Base-by-base conservation (phyloP, 1,284 basidiomycete species). In the Neolentinus lepideus region DNA sequence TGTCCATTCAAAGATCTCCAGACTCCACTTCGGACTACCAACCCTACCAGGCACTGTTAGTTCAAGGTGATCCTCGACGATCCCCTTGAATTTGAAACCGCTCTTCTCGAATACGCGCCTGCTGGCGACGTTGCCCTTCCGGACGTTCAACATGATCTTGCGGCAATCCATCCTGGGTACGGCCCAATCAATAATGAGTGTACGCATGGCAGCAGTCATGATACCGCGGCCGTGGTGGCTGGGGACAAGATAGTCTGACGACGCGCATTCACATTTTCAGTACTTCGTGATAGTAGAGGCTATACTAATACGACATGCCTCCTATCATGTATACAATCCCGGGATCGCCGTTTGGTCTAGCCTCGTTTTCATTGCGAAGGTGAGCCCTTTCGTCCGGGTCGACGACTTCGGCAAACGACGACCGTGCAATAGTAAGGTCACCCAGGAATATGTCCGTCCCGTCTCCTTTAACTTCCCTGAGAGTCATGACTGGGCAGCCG, bases 161-260 rank as follows among this genome's bases (percentile, higher is more conserved):
- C 72, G 74, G 4, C 76, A 72, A 1, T 74, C 74, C 83, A 88
- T 85, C 55, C 79, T 69, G 8, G 80, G 80, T 19, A 83, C 70
- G 24, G 71, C 79, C 84, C 85, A 88, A 16, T 74, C 63, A 21
- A 71, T 63, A 31, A 88, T 58, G 27, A 89, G 55, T 2, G 75
- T 75, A 11, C 66, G 64, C 27, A 88, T 61, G 0, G 75, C 83
- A 21, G 78, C 79, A 31, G 76, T 76, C 85, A 89, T 88, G 59
- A 88, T 86, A 0, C 85, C 85, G 59, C 71, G 72, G 22, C 83
- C 74, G 57, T 87, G 85, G 62, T 85, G 76, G 38, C 75, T 77
- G 14, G 79, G 71, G 10, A 73, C 75, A 48, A 84, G 67, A 59
- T 75, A 83, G 65, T 83, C 83, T 84, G 56, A 16, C 33, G 31